Percentiles rank a stretch among this genome's conserved stretches.
phyloP scores from a whole-genome alignment of 1,284 basidiomycete genomes.

The Moesziomyces aphidis region DNA sequence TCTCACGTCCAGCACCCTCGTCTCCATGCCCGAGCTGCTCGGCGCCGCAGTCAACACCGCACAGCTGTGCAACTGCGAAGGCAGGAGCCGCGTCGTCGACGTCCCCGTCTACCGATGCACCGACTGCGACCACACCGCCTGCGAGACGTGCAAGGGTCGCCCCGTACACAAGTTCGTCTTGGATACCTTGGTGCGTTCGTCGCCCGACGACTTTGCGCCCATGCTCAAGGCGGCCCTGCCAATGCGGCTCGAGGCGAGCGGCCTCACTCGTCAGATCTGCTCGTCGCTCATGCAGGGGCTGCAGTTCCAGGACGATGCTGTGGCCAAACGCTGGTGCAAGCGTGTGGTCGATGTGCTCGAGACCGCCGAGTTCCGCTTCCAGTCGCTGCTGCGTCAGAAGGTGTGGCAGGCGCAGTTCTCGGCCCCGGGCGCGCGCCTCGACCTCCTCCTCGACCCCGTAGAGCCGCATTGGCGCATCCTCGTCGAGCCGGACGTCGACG shows the following conservation, averaged over 20 bases:
- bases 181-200: constrained; percentile 70
- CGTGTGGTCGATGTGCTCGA: constrained; percentile 76
- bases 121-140: constrained; percentile 83
- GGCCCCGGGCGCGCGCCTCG: constrained; percentile 78
- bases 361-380: constrained; percentile 66
- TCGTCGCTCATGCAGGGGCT: constrained; percentile 70
- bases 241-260: constrained; percentile 76
- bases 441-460: constrained; percentile 80
- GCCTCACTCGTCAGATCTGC: constrained; percentile 71
- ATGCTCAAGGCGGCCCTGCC: constrained; percentile 84
- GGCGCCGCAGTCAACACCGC: constrained; percentile 77
- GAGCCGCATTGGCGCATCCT: constrained; percentile 84
- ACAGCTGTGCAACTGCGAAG: constrained; percentile 88
- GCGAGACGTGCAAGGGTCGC: constrained; percentile 85
- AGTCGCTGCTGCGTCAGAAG: constrained; percentile 74
- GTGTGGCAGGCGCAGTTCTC: constrained; percentile 86
- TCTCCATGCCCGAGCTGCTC: constrained; percentile 72
- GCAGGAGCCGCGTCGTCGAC: constrained; percentile 78
- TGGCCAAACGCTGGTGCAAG: constrained; percentile 78
- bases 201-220: constrained; percentile 78
- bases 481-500: constrained; percentile 76
- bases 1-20: constrained; percentile 31
- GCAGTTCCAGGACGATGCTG: constrained; percentile 66
- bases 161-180: constrained; percentile 82
- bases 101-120: constrained; percentile 75